Conservation (phyloP, 2,329 filamentous ascomycete genomes). For the Bimuria novae-zelandiae region DNA sequence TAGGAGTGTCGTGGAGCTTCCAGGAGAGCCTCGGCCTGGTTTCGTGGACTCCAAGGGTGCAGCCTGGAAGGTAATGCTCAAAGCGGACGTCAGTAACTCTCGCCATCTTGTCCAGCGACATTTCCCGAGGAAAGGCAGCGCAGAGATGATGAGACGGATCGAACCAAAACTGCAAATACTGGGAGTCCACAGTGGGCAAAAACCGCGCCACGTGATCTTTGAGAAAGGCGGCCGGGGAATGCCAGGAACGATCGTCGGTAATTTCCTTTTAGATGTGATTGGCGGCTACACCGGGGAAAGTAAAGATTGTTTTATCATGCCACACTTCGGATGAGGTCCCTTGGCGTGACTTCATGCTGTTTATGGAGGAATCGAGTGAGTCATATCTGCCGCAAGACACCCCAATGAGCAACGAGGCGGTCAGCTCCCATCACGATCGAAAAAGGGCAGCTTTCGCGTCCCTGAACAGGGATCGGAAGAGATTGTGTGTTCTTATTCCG, state of each 20-base stretch:
- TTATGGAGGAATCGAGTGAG: background rate
- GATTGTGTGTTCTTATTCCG: background rate
- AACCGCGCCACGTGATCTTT: background rate
- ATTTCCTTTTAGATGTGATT: background rate
- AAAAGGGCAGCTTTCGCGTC: background rate
- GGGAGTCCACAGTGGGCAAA: background rate
- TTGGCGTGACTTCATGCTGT: background rate
- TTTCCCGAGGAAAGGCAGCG: background rate
- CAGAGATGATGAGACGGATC: too few relatives aligned
- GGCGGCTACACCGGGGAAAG: background rate
- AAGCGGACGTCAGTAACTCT: slow-evolving; percentile 36
- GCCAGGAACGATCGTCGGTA: background rate
- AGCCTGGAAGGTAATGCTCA: slow-evolving; percentile 48
- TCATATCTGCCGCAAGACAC: background rate
- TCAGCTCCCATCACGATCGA: background rate
- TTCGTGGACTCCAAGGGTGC: slow-evolving; percentile 51
- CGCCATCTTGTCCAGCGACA: background rate
- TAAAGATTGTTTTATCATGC: background rate
- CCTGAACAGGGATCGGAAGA: background rate
- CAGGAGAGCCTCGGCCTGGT: slow-evolving; percentile 53
- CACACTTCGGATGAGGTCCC: background rate
- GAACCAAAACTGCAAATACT: background rate
- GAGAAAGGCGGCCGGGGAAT: background rate
- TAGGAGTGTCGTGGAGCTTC: slow-evolving; percentile 48
- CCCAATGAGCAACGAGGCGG: background rate